Base-by-base conservation (phyloP, 2,329 filamentous ascomycete species). In the Nigrospora sphaerica region DNA sequence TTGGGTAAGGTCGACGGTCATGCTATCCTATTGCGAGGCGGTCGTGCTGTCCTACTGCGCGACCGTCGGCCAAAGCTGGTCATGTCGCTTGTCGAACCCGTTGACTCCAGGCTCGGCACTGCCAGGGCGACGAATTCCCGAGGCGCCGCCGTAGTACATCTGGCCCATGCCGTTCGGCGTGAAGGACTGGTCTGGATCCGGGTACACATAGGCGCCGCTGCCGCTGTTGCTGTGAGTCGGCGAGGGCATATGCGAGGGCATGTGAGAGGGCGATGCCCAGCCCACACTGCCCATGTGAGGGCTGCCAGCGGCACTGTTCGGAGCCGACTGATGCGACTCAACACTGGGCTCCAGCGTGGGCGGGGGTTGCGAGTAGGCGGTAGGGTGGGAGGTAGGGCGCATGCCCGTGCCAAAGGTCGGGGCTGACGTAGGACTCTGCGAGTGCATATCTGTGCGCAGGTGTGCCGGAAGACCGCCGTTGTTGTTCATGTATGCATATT, bases 381-480 rank as follows among this genome's bases (percentile, higher is more conserved):
- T 83, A 0, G 92, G 91, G 65, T 96, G 91, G 35, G 91, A 96
- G 0, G 92, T 96, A 55, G 92, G 81, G 40, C 80, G 75, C 60
- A 80, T 75, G 47, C 66, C 68, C 46, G 68, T 73, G 51, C 67
- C 75, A 68, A 81, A 80, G 53, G 82, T 80, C 12, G 78, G 79
- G 13, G 86, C 85, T 11, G 85, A 82, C 3, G 80, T 80, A 35
- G 85, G 83, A 62, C 85, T 88, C 32, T 59, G 60, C 16, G 86
- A 80, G 32, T 82, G 78, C 62, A 88, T 80, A 63, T 91, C 86
- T 32, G 74, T 73, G 49, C 91, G 86, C 49, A 97, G 75, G 63
- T 96, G 91, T 12, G 83, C 81, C 6, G 91, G 91, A 19, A 96
- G 78, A 16, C 86, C 82, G 56, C 86, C 88, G 60, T 80, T 87